Evolutionary conservation across 2,329 filamentous ascomycete genomes (phyloP), one percentile per base, ranked within the genome.

Genomic region (Drechslera avenae): DNA sequence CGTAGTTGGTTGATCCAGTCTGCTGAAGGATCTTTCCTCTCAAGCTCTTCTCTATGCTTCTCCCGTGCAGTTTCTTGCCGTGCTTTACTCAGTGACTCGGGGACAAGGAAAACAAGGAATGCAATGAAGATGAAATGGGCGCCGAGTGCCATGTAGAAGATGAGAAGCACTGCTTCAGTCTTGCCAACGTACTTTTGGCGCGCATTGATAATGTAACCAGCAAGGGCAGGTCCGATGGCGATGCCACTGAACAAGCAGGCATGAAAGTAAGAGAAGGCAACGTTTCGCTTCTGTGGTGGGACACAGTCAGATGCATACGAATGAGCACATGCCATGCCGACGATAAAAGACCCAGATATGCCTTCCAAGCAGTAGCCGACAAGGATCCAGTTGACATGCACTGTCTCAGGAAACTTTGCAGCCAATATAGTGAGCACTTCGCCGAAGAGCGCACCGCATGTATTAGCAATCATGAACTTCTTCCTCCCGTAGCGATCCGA

Each of bases 291-390:
- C 23, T 89, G 87, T 0, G 91, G 89, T 3, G 88, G 79, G 0
- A 91, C 93, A 73, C 91, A 96, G 73, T 99, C 94, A 33, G 90
- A 87, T 10, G 89, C 87, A 73, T 97, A 99, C 0, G 93, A 91
- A 71, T 95, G 87, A 17, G 85, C 86, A 50, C 96, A 77, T 37
- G 88, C 86, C 78, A 88, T 88, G 21, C 87, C 88, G 0, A 90
- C 85, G 1, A 91, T 96, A 70, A 97, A 96, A 0, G 92, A 96
- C 6, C 94, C 94, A 8, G 86, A 86, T 4, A 96, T 67, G 4
- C 94, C 94, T 67, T 99, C 94, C 37, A 92, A 79, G 8, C 89
- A 79, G 30, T 86, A 84, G 8, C 90, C 90, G 1, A 93, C 71
- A 5, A 97, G 76, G 17, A 99, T 77, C 83, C 90, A 89, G 47